Evolutionary conservation across 164 flowering plant species (phyloP).

Genomic region (Protea cynaroides): DNA sequence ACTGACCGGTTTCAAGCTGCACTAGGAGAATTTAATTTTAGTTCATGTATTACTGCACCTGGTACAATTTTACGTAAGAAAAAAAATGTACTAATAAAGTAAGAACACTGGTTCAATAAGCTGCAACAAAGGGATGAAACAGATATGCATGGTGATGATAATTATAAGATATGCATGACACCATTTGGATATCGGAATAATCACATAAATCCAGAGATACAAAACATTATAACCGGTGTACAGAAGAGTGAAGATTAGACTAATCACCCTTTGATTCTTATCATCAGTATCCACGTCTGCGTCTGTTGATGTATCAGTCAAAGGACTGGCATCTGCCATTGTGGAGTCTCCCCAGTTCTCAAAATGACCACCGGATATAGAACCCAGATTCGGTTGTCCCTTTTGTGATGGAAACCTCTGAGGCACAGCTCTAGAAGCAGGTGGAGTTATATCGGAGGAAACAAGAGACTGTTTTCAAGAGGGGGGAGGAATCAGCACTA

Average conservation of each 20-base stretch:
- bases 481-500: constrained; percentile 3
- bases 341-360: constrained; percentile 44
- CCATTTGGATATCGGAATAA: too few species aligned
- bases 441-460: constrained; percentile 19
- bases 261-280: constrained; percentile 48
- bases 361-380: constrained; percentile 31
- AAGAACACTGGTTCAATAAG: neutral
- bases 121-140: neutral
- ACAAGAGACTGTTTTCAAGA: constrained; percentile 20
- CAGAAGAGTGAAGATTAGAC: neutral
- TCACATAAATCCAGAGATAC: neutral
- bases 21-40: neutral
- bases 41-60: neutral
- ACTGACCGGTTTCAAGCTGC: constrained; percentile 60
- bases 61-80: neutral
- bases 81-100: neutral
- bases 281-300: constrained; percentile 73
- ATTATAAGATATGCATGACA: neutral
- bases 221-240: too few species aligned
- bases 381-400: constrained; percentile 27
- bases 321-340: constrained; percentile 91
- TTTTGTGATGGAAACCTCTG: constrained; percentile 27
- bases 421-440: constrained; percentile 24
- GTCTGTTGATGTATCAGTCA: constrained; percentile 83
- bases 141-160: neutral